These are phyloP conservation scores for Ciborinia camelliae DNA, from an alignment of 2,329 filamentous ascomycete species.

Conservation along the genomic window DNA sequence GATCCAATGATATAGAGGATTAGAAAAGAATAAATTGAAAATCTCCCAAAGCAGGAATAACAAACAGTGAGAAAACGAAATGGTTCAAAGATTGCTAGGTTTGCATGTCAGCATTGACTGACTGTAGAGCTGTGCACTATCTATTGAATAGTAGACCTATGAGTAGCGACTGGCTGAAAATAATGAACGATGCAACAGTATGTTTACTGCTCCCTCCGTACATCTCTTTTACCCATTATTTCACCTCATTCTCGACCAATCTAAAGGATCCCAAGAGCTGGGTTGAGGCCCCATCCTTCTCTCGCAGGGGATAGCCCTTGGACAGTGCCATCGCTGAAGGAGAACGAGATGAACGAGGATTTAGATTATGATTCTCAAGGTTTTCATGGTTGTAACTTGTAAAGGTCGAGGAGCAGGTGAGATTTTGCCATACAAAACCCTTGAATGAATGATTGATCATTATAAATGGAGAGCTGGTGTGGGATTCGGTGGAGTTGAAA, in stretches of 20 bases:
- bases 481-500: no score
- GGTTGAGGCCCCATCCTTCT: constrained; percentile 7
- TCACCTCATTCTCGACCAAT: constrained; percentile 12
- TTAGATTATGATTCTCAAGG: background rate
- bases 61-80: background rate
- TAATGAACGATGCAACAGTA: background rate
- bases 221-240: background rate
- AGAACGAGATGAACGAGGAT: constrained; percentile 5
- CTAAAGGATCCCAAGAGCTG: constrained; percentile 15
- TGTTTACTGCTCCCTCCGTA: background rate
- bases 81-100: background rate
- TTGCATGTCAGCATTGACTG: constrained; percentile 4
- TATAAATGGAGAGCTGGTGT: no score
- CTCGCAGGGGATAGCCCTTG: constrained; percentile 2
- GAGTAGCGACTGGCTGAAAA: background rate
- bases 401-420: no score
- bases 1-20: background rate
- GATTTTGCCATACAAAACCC: background rate
- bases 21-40: constrained; percentile 8
- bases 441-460: no score
- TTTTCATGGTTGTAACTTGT: no score
- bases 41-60: constrained; percentile 8
- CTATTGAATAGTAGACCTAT: background rate
- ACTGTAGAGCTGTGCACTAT: constrained; percentile 8
- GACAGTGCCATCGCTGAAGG: constrained; percentile 14